These are phyloP conservation scores for Globisporangium okanoganense DNA, from an alignment of 352 stramenopile genomes.

Conservation along the genomic window DNA sequence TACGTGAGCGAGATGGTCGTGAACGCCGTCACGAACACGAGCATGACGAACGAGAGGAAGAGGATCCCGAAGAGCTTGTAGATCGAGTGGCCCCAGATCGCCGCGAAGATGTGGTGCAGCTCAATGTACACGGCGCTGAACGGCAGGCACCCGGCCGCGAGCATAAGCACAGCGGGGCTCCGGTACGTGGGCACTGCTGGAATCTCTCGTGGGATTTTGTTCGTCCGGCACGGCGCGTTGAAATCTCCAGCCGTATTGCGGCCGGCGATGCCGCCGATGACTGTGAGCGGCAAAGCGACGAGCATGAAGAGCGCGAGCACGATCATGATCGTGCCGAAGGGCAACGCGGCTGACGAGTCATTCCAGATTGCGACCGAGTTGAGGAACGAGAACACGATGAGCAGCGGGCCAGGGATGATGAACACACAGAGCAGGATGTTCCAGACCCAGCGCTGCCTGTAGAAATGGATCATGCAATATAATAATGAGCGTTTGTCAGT, in stretches of 20 bases:
- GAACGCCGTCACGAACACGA: slow-evolving; percentile 95
- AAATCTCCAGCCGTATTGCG: slow-evolving; percentile 91
- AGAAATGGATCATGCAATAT: neutral
- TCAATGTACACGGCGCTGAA: slow-evolving; percentile 99
- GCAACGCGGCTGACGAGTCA: slow-evolving; percentile 94
- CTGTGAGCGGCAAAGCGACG: slow-evolving; percentile 90
- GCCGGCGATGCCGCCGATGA: slow-evolving; percentile 94
- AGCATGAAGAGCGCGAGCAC: slow-evolving; percentile 92
- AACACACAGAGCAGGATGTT: slow-evolving; percentile 91
- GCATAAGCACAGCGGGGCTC: slow-evolving; percentile 76
- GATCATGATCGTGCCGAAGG: slow-evolving; percentile 95
- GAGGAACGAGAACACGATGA: slow-evolving; percentile 92
- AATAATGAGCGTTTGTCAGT: neutral
- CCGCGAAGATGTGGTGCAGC: slow-evolving; percentile 97
- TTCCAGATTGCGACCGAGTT: slow-evolving; percentile 95
- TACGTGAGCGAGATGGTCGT: slow-evolving; percentile 98
- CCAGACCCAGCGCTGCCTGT: slow-evolving; percentile 90
- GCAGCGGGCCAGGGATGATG: slow-evolving; percentile 91
- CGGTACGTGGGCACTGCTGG: slow-evolving; percentile 89
- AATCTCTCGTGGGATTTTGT: slow-evolving; percentile 94
- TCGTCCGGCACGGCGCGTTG: slow-evolving; percentile 93
- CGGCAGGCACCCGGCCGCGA: slow-evolving; percentile 94
- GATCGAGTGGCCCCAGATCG: slow-evolving; percentile 98
- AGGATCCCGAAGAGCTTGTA: slow-evolving; percentile 99
- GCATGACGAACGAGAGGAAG: slow-evolving; percentile 93